phyloP scores from a whole-genome alignment of 768 basidiomycete species.

The Ramaria rubella region DNA sequence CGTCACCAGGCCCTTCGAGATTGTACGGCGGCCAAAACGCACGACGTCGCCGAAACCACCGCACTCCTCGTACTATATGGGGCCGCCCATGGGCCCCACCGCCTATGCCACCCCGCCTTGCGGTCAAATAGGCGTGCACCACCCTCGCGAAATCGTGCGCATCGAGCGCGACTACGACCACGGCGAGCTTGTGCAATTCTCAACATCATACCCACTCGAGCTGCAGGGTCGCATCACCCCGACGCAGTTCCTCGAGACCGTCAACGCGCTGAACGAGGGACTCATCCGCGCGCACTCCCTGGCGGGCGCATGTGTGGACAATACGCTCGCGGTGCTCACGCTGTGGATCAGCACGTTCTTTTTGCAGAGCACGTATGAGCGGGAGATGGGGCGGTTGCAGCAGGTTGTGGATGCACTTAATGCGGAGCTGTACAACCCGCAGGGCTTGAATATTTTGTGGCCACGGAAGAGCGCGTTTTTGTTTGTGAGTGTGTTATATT shows the following conservation, averaged over 20 bases:
- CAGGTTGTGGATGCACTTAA: conserved; percentile 64
- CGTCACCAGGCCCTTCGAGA: conserved; percentile 10
- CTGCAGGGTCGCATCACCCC: conserved; percentile 90
- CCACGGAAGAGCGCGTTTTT: conserved; percentile 82
- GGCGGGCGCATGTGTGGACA: conserved; percentile 66
- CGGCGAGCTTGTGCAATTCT: conserved; percentile 88
- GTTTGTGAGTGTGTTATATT: conserved; percentile 58
- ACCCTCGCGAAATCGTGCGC: conserved; percentile 86
- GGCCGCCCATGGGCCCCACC: conserved; percentile 67
- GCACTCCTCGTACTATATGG: conserved; percentile 78
- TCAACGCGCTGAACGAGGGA: conserved; percentile 84
- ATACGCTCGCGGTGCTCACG: conserved; percentile 68
- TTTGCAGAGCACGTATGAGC: conserved; percentile 70
- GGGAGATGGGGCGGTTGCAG: conserved; percentile 71
- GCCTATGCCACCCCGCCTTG: conserved; percentile 76
- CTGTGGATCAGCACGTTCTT: conserved; percentile 75
- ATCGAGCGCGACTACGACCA: conserved; percentile 89
- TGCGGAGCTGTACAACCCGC: conserved; percentile 68
- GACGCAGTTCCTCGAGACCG: conserved; percentile 81
- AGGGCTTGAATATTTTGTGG: conserved; percentile 81
- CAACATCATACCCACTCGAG: conserved; percentile 83
- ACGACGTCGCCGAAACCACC: conserved; percentile 43
- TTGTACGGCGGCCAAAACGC: conserved; percentile 8
- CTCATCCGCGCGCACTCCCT: conserved; percentile 84
- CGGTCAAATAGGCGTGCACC: conserved; percentile 82